Evolutionary conservation across 2,329 filamentous ascomycete species (phyloP).

Genomic region (Aspergillus sp.): DNA sequence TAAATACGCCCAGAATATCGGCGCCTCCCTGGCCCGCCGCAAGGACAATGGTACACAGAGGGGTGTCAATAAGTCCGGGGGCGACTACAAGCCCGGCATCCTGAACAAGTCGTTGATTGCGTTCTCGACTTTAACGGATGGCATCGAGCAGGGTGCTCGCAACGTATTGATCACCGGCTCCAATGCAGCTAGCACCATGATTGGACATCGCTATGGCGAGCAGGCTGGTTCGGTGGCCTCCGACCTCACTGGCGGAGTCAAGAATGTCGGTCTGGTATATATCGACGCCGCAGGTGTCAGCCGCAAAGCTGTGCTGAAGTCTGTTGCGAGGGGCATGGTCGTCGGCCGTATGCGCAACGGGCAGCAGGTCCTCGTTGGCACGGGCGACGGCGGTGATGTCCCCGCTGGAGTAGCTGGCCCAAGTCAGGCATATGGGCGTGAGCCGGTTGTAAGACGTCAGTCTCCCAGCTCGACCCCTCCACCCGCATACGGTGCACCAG

Average conservation of each 20-base stretch:
- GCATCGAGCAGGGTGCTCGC: constrained; percentile 82
- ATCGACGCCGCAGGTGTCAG: constrained; percentile 95
- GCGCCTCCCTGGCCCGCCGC: constrained; percentile 70
- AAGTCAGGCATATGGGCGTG: constrained; percentile 18
- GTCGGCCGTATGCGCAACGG: constrained; percentile 53
- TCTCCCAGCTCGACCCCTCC: constrained; percentile 42
- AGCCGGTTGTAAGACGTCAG: constrained; percentile 30
- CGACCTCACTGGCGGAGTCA: constrained; percentile 79
- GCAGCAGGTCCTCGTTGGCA: constrained; percentile 50
- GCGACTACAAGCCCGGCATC: constrained; percentile 82
- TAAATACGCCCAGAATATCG: constrained; percentile 85
- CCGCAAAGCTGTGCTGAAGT: constrained; percentile 84
- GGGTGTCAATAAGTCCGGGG: constrained; percentile 71
- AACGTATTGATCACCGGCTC: constrained; percentile 74
- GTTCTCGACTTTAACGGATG: constrained; percentile 91
- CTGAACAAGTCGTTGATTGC: constrained; percentile 97
- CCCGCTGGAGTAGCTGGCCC: constrained; percentile 18
- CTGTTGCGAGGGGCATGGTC: constrained; percentile 91
- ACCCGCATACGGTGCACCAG: constrained; percentile 42
- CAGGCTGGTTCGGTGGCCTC: constrained; percentile 80
- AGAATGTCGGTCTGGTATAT: constrained; percentile 95
- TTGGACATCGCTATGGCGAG: constrained; percentile 83
- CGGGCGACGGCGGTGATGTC: constrained; percentile 48
- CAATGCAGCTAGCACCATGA: constrained; percentile 78
- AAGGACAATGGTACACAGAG: constrained; percentile 56